Evolutionary conservation across 2,329 filamentous ascomycete genomes (phyloP).

Genomic region (Calonectria naviculata): DNA sequence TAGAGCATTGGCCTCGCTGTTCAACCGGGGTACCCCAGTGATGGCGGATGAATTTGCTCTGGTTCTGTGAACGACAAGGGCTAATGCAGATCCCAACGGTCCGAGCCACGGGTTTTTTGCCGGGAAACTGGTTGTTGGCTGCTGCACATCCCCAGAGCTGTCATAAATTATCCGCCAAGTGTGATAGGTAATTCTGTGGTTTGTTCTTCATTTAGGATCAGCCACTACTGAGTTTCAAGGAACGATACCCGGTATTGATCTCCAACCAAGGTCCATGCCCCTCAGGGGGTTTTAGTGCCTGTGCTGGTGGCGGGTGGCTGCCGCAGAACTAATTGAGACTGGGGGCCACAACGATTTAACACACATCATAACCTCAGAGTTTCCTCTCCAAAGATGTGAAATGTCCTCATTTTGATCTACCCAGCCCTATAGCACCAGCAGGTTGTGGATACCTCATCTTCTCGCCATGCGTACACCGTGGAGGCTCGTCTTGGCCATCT

Average conservation of each 20-base stretch:
- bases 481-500: neutral
- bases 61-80: neutral
- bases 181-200: neutral
- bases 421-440: neutral
- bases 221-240: neutral
- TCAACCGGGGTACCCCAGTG: neutral
- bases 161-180: neutral
- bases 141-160: neutral
- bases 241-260: neutral
- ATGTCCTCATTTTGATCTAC: neutral
- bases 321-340: neutral
- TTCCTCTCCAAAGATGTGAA: neutral
- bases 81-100: neutral
- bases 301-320: neutral
- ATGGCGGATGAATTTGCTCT: neutral
- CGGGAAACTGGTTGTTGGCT: no score
- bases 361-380: neutral
- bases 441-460: neutral
- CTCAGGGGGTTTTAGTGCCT: neutral
- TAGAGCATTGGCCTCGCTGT: neutral
- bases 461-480: neutral
- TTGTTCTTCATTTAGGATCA: neutral
- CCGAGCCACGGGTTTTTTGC: neutral
- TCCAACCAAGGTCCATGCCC: neutral
- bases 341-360: neutral